Evolutionary conservation across 768 basidiomycete genomes (phyloP).

Genomic region (Lactifluus piperatus): DNA sequence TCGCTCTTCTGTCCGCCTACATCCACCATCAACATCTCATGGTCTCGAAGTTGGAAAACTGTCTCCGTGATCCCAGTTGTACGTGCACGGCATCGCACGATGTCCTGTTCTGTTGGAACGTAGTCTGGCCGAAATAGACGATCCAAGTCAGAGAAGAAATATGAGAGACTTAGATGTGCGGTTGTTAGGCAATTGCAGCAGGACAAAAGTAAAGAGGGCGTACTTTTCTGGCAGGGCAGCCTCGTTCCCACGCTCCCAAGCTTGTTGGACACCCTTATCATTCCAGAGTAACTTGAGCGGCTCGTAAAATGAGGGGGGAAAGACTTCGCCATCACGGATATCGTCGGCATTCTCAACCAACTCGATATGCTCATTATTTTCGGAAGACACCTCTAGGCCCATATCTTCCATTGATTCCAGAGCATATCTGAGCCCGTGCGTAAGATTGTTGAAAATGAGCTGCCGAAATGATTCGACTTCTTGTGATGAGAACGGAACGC

Average conservation of each 20-base stretch:
- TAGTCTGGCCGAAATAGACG: slow-evolving; percentile 71
- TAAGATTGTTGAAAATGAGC: slow-evolving; percentile 87
- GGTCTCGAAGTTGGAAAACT: slow-evolving; percentile 65
- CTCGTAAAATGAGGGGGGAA: slow-evolving; percentile 57
- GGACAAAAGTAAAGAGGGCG: slow-evolving; percentile 20
- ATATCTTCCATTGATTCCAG: slow-evolving; percentile 88
- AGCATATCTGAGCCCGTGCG: slow-evolving; percentile 72
- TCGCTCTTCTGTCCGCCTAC: slow-evolving; percentile 93
- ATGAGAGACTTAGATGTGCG: slow-evolving; percentile 40
- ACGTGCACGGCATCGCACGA: slow-evolving; percentile 75
- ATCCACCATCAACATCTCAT: slow-evolving; percentile 89
- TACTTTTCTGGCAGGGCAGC: slow-evolving; percentile 89
- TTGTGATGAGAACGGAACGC: slow-evolving; percentile 66
- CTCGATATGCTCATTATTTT: slow-evolving; percentile 48
- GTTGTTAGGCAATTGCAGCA: slow-evolving; percentile 4
- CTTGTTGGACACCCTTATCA: slow-evolving; percentile 64
- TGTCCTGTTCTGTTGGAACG: slow-evolving; percentile 76
- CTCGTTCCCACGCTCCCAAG: slow-evolving; percentile 81
- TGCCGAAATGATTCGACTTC: slow-evolving; percentile 89
- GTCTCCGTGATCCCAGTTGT: slow-evolving; percentile 92
- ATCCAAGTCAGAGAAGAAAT: slow-evolving; percentile 75
- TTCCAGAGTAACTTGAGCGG: slow-evolving; percentile 68
- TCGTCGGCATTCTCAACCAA: slow-evolving; percentile 62
- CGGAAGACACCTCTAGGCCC: slow-evolving; percentile 61
- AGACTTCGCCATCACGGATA: slow-evolving; percentile 71